Percentiles rank a stretch among this genome's conserved stretches.
Conservation (phyloP, 331 rosid species). For the Prunus yedoensis region DNA sequence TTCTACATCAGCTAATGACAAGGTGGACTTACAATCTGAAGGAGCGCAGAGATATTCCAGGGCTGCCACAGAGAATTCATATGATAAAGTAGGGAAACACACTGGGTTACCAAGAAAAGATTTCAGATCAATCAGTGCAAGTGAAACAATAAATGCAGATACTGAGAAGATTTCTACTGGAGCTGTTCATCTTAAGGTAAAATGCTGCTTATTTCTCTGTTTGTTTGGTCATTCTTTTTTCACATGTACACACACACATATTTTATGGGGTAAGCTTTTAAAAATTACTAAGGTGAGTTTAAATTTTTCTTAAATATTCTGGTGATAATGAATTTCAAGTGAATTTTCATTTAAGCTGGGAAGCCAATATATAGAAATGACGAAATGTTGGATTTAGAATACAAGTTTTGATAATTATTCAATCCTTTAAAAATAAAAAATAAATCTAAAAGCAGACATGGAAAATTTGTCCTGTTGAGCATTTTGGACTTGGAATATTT, state of each 20-base stretch:
- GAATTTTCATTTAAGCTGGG: slow-evolving; percentile 8
- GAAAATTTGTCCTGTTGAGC: not conserved
- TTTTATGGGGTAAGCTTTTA: not conserved
- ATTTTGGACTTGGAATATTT: not conserved
- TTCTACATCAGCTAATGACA: slow-evolving; percentile 27
- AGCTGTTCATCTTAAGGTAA: slow-evolving; percentile 37
- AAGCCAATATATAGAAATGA: too few relatives aligned
- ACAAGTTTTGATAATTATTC: not conserved
- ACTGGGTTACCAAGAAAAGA: slow-evolving; percentile 29
- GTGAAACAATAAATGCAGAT: slow-evolving; percentile 32
- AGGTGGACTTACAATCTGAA: slow-evolving; percentile 29
- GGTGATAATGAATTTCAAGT: slow-evolving; percentile 2
- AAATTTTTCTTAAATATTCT: not conserved
- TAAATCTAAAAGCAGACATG: not conserved
- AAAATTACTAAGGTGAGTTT: not conserved
- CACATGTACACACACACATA: not conserved
- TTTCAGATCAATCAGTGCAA: slow-evolving; percentile 28
- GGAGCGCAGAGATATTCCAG: slow-evolving; percentile 25
- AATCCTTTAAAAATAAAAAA: not conserved
- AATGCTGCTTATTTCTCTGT: not conserved
- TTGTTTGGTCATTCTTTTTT: not conserved
- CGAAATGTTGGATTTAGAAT: slow-evolving; percentile 11
- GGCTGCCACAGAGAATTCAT: slow-evolving; percentile 21
- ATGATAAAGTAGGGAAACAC: slow-evolving; percentile 28
- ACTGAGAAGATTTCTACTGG: slow-evolving; percentile 35